phyloP scores from a whole-genome alignment of 2,329 filamentous ascomycete species.

The Fusarium devonianum region DNA sequence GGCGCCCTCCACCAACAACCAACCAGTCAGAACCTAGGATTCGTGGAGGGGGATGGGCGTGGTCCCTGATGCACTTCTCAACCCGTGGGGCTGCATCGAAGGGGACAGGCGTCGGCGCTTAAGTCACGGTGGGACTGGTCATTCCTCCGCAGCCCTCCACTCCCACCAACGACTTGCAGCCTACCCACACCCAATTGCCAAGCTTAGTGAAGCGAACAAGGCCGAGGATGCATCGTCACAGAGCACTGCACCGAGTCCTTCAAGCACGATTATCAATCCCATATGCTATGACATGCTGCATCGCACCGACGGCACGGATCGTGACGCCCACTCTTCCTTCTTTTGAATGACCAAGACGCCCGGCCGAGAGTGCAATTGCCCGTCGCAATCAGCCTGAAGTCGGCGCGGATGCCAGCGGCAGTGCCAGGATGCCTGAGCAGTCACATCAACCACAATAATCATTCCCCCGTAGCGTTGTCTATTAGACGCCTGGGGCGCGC shows the following conservation, averaged over 20 bases:
- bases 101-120: constrained; percentile 65
- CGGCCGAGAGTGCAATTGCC: constrained; percentile 10
- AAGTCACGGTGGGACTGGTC: constrained; percentile 49
- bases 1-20: constrained; percentile 25
- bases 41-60: constrained; percentile 37
- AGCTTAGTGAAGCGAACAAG: constrained; percentile 9
- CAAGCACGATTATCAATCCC: constrained; percentile 23
- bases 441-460: no score
- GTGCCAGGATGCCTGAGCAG: background rate
- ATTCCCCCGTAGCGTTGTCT: constrained; percentile 21
- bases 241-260: constrained; percentile 12
- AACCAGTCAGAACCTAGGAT: constrained; percentile 33
- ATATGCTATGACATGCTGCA: constrained; percentile 26
- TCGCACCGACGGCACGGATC: constrained; percentile 35
- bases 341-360: constrained; percentile 27
- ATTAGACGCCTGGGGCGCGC: constrained; percentile 30
- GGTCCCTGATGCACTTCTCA: constrained; percentile 32
- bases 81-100: constrained; percentile 56
- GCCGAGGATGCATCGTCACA: background rate
- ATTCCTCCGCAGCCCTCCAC: constrained; percentile 40
- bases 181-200: constrained; percentile 22
- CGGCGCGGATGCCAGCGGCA: constrained; percentile 6
- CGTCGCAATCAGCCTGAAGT: constrained; percentile 25
- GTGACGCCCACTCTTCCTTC: constrained; percentile 31
- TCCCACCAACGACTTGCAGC: constrained; percentile 44